Conservation (phyloP, 805 yeast genomes). For the Pachysolen tannophilus region DNA sequence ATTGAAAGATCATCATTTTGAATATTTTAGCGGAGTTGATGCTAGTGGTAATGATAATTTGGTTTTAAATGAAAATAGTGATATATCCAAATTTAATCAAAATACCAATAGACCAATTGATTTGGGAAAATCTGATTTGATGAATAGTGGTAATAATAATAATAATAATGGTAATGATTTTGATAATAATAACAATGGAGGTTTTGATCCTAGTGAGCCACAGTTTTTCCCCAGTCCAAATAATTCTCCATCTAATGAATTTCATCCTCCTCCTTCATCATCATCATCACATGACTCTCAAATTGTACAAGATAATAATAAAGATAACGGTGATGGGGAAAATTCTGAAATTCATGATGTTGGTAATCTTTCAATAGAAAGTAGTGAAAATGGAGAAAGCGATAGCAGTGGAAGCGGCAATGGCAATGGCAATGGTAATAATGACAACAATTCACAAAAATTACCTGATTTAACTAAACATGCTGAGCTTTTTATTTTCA, state of each 20-base stretch:
- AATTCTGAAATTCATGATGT: not conserved
- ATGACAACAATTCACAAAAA: not conserved
- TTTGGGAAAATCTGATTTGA: conserved; percentile 12
- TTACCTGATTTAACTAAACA: conserved; percentile 46
- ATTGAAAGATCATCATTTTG: conserved; percentile 85
- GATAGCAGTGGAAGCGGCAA: not conserved
- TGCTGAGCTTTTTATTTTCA: conserved; percentile 84
- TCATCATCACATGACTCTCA: too few species aligned
- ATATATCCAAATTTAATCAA: not conserved
- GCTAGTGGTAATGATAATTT: conserved; percentile 23
- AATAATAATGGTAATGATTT: conserved; percentile 13
- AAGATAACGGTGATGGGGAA: not conserved
- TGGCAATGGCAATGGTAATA: not conserved
- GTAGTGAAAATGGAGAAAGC: not conserved
- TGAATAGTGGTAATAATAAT: conserved; percentile 14
- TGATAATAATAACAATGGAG: conserved; percentile 34
- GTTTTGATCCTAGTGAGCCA: conserved; percentile 91
- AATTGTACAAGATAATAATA: too few species aligned
- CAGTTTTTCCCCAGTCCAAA: conserved; percentile 58
- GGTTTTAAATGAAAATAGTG: not conserved
- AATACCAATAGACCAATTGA: conserved; percentile 3
- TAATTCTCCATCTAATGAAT: conserved; percentile 16
- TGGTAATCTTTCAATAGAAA: not conserved
- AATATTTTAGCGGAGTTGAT: conserved; percentile 78
- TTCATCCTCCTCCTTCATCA: conserved; percentile 11